Evolutionary conservation across 352 stramenopile genomes (phyloP), one percentile per base, ranked within the genome.

Genomic region (Phytophthora litchii): DNA sequence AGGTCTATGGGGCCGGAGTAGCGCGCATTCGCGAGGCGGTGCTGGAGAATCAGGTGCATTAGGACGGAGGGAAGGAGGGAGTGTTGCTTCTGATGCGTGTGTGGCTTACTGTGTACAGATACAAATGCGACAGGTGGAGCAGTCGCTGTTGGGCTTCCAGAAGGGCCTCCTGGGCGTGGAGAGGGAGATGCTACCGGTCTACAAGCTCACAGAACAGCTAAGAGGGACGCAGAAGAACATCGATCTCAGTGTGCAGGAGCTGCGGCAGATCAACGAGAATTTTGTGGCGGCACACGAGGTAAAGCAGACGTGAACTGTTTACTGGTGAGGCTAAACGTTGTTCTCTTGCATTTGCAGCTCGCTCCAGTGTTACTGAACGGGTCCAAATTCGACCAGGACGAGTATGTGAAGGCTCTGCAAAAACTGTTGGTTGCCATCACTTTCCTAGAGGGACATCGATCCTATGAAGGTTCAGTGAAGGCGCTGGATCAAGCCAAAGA

Each of bases 191-290:
- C 66, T 89, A 53, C 82, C 84, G 20, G 84, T 94, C 56, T 94
- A 94, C 70, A 89, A 86, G 45, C 80, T 94, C 64, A 94, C 85
- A 0, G 82, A 91, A 59, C 79, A 83, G 60, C 75, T 94, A 16
- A 78, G 82, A 54, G 80, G 79, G 56, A 92, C 82, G 14, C 85
- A 94, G 56, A 86, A 86, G 64, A 94, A 92, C 47, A 94, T 94
- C 25, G 85, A 94, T 42, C 50, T 89, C 8, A 91, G 83, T 37
- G 83, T 94, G 17, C 72, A 78, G 25, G 79, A 91, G 60, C 57
- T 94, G 49, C 75, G 68, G 3, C 69, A 72, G 40, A 82, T 94
- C 48, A 80, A 91, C 49, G 71, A 89, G 46, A 91, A 91, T 49
- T 92, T 94, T 50, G 62, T 87, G 34, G 79, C 72, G 1, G 76